Evolutionary conservation across 352 stramenopile species (phyloP), one percentile per base, ranked within the genome.

Genomic region (Pythium graminicola): DNA sequence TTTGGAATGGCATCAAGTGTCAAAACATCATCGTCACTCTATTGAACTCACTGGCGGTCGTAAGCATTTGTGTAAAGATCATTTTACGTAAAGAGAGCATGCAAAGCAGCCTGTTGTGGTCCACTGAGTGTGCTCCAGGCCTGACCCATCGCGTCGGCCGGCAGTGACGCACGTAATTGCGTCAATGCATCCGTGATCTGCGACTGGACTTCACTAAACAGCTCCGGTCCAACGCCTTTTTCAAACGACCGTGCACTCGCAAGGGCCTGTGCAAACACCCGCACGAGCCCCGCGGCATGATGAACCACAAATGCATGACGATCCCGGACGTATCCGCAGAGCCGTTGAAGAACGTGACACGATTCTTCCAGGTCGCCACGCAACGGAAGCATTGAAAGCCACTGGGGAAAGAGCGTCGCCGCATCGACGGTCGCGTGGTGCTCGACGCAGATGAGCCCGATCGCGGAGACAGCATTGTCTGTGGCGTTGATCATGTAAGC

Each of bases 341-440:
- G 41, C n/a, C 82, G 73, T 43, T 72, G 65, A 17, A 73, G 75
- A 22, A 91, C 80, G 3, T 70, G 70, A 29, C 80, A 51, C 20
- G 77, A 89, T 33, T 93, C 82, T 44, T 93, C 82, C 10, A 90
- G 38, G 44, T 91, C 82, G 40, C 80, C 81, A 33, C 76, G 68
- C 29, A 93, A 66, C 23, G 82, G 82, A 24, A 91, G 76, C 47
- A 89, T 61, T 3, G 62, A 51, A 42, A 91, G 52, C 76, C 79
- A 93, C 50, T 88, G 70, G 22, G 77, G 68, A 50, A 90, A 88
- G 17, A 93, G 44, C 28, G 59, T 66, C 1, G 62, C 57, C 0
- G 74, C 64, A 42, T 79, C 73, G 11, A 91, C 60, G 8, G 61
- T 71, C 4, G 22, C 55, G 2, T 69, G 40, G 32, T 92, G 79